Percentiles rank a stretch among this genome's conserved stretches.
These are phyloP conservation scores for Pichia kluyveri DNA, from an alignment of 805 yeast species.

Conservation along the genomic window DNA sequence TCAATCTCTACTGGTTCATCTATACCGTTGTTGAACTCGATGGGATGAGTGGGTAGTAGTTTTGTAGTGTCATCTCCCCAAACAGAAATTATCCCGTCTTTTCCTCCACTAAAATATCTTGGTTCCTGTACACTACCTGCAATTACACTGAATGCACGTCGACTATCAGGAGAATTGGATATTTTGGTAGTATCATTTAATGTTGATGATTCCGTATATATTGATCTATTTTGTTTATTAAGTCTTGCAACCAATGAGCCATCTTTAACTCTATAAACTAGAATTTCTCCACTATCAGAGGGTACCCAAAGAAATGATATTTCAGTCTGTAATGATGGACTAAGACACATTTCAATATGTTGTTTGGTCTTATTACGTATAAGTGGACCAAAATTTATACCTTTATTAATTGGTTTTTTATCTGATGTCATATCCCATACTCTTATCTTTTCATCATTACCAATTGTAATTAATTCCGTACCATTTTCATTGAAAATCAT, in stretches of 20 bases:
- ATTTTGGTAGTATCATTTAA: too few species aligned
- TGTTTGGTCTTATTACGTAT: constrained; percentile 58
- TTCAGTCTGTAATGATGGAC: constrained; percentile 43
- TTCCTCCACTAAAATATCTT: constrained; percentile 50
- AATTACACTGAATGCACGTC: constrained; percentile 44
- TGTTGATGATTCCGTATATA: too few species aligned
- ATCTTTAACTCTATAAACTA: constrained; percentile 47
- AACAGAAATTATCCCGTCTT: constrained; percentile 53
- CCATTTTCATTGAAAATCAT: constrained; percentile 67
- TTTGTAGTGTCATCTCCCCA: constrained; percentile 39
- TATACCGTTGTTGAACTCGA: constrained; percentile 16
- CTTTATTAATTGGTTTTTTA: constrained; percentile 40
- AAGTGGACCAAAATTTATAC: constrained; percentile 70
- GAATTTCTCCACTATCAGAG: constrained; percentile 65
- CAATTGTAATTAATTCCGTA: constrained; percentile 51
- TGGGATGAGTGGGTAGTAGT: constrained; percentile 1
- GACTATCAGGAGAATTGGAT: constrained; percentile 20
- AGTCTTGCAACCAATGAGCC: constrained; percentile 57
- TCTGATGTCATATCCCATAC: constrained; percentile 66
- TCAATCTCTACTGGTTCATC: neutral
- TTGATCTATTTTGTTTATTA: constrained; percentile 19
- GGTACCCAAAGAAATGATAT: constrained; percentile 58
- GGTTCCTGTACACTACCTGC: constrained; percentile 36
- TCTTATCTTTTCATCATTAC: constrained; percentile 71
- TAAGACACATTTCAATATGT: constrained; percentile 45